These are phyloP conservation scores for Onygenales sp. DNA, from an alignment of 2,329 filamentous ascomycete genomes.

Conservation along the genomic window DNA sequence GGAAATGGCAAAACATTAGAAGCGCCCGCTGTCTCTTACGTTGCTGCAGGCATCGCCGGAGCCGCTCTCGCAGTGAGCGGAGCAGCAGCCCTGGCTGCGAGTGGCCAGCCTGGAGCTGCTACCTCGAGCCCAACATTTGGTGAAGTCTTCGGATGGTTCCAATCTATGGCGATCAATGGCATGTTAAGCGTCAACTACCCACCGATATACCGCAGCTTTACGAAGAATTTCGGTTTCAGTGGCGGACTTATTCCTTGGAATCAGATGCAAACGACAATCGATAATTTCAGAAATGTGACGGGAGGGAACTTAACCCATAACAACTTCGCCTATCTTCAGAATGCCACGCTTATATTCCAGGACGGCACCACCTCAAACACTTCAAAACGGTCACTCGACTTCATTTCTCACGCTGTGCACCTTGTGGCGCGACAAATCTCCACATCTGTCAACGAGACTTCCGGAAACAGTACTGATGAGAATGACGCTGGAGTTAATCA, in stretches of 20 bases:
- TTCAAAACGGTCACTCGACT: constrained; percentile 46
- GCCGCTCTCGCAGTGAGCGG: constrained; percentile 68
- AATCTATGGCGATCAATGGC: constrained; percentile 87
- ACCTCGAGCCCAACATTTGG: constrained; percentile 73
- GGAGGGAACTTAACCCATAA: constrained; percentile 80
- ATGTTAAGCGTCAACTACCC: constrained; percentile 92
- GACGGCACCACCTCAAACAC: constrained; percentile 43
- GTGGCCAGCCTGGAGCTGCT: constrained; percentile 50
- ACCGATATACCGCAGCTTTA: constrained; percentile 75
- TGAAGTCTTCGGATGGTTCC: constrained; percentile 82
- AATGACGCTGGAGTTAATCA: constrained; percentile 39
- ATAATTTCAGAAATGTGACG: constrained; percentile 67
- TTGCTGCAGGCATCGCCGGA: constrained; percentile 77
- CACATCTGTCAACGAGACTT: constrained; percentile 34
- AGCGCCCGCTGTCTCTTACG: constrained; percentile 68
- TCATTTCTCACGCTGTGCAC: constrained; percentile 31
- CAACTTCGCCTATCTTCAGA: constrained; percentile 64
- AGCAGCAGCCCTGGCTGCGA: constrained; percentile 57
- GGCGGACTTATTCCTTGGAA: constrained; percentile 75
- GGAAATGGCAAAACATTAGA: constrained; percentile 78
- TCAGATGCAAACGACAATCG: constrained; percentile 71
- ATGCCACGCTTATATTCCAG: constrained; percentile 63
- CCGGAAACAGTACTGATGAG: constrained; percentile 16
- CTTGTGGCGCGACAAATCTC: constrained; percentile 46
- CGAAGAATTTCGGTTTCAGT: constrained; percentile 89